phyloP scores from a whole-genome alignment of 2,329 filamentous ascomycete genomes.

The Claviceps pazoutovae region DNA sequence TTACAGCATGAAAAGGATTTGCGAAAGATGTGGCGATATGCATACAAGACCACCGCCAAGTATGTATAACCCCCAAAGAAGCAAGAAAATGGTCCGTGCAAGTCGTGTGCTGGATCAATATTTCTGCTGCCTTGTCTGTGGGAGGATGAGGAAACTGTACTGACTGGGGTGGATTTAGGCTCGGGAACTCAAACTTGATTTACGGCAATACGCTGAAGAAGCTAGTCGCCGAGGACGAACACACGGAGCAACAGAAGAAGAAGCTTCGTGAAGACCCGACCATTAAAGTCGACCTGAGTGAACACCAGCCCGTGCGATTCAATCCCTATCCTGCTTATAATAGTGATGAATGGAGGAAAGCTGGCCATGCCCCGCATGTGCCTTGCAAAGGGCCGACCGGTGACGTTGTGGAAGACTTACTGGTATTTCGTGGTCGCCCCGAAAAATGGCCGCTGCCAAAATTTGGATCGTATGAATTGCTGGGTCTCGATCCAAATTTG shows the following conservation, averaged over 20 bases:
- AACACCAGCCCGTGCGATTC: slow-evolving; percentile 42
- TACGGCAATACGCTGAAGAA: slow-evolving; percentile 41
- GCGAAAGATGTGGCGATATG: slow-evolving; percentile 25
- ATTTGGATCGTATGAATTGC: slow-evolving; percentile 47
- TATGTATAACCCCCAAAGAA: slow-evolving; percentile 15
- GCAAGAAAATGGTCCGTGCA: no score
- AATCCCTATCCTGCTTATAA: slow-evolving; percentile 63
- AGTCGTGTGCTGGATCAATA: no score
- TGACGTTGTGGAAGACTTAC: slow-evolving; percentile 43
- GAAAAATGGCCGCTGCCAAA: slow-evolving; percentile 43
- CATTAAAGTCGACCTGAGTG: slow-evolving; percentile 25
- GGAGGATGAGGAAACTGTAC: not conserved
- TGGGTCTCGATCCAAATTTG: slow-evolving; percentile 47
- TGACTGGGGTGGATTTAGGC: slow-evolving; percentile 14
- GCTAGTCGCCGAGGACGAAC: slow-evolving; percentile 27
- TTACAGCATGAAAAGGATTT: slow-evolving; percentile 29
- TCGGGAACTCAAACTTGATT: slow-evolving; percentile 34
- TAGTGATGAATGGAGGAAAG: slow-evolving; percentile 41
- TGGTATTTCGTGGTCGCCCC: slow-evolving; percentile 49
- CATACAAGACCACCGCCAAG: slow-evolving; percentile 26
- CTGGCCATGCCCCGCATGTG: slow-evolving; percentile 43
- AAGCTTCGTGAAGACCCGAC: slow-evolving; percentile 21
- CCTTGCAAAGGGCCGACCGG: slow-evolving; percentile 53
- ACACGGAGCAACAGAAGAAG: slow-evolving; percentile 16
- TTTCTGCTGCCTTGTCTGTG: not conserved